Conservation (phyloP, 73 alveolate genomes). For the Paramecium primaurelia region DNA sequence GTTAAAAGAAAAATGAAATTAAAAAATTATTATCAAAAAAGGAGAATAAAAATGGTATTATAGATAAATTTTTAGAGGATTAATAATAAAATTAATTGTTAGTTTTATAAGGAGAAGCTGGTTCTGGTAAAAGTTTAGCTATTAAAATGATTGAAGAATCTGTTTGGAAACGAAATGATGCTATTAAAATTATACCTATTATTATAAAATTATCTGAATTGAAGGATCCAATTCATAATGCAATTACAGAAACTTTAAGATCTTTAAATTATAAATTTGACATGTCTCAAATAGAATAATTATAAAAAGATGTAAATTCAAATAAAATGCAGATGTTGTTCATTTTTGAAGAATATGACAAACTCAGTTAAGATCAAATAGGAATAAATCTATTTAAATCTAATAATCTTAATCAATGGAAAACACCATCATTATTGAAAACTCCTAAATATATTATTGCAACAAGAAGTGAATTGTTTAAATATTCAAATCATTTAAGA, state of each 20-base stretch:
- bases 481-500: neutral
- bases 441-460: neutral
- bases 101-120: neutral
- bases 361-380: neutral
- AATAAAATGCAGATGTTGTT: neutral
- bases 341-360: conserved; percentile 2
- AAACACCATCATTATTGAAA: neutral
- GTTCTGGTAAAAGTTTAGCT: neutral
- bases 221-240: neutral
- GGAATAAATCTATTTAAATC: neutral
- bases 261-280: conserved; percentile 1
- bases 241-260: neutral
- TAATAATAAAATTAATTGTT: neutral
- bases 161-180: neutral
- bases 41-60: neutral
- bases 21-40: neutral
- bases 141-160: neutral
- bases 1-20: neutral
- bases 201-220: neutral
- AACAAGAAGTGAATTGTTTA: neutral
- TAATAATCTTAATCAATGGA: neutral
- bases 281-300: neutral
- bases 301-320: neutral
- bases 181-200: neutral
- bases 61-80: neutral